These are phyloP conservation scores for Lactarius hatsudake DNA, from an alignment of 768 basidiomycete genomes.

Conservation along the genomic window DNA sequence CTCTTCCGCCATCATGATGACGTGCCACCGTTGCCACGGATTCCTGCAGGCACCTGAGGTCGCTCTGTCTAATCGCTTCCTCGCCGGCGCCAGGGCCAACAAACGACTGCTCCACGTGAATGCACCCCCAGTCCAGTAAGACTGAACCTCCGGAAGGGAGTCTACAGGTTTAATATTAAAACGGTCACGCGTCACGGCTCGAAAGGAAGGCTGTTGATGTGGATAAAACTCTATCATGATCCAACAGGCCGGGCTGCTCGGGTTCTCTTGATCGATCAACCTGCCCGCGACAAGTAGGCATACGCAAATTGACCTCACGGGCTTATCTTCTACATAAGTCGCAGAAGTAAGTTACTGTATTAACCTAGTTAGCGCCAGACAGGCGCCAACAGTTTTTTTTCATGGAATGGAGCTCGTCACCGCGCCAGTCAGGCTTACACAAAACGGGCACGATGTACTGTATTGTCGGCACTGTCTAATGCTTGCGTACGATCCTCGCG, in stretches of 20 bases:
- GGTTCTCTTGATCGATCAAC: background rate
- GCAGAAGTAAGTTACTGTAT: no score
- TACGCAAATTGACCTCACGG: no score
- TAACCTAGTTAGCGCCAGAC: background rate
- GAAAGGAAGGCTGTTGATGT: background rate
- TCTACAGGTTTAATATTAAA: background rate
- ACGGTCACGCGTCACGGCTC: background rate
- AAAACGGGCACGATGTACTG: background rate
- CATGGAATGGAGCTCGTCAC: background rate
- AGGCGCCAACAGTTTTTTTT: no score
- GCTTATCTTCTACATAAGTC: no score
- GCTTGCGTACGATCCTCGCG: background rate
- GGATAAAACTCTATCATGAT: background rate
- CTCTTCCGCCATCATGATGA: background rate
- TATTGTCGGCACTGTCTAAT: background rate
- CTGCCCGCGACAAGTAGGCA: background rate
- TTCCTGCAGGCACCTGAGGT: background rate
- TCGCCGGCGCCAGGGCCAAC: background rate
- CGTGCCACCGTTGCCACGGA: background rate
- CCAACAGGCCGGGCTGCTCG: background rate
- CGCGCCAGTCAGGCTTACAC: background rate
- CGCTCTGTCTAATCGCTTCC: background rate
- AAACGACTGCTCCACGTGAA: background rate
- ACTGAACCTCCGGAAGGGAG: background rate
- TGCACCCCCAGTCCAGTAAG: background rate